Evolutionary conservation across 306 rosid species (phyloP), one percentile per base, ranked within the genome.

Genomic region (Inga leiocalycina): DNA sequence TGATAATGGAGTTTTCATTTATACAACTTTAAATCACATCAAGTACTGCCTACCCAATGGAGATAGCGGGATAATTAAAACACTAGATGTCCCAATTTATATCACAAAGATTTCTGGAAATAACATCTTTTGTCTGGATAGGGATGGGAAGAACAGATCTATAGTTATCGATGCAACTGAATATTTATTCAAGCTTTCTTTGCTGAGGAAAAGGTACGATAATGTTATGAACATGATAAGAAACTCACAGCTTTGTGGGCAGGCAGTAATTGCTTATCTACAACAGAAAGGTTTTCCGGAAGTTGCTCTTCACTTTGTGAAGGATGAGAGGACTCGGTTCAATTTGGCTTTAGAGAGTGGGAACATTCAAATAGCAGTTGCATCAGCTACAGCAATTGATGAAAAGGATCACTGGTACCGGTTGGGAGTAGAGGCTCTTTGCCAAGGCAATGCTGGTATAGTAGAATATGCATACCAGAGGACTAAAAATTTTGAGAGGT

Each of bases 231-330:
- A 89, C 91, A 93, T 95, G 97, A 95, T 95, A 86, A 92, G 75
- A 86, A 95, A 83, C 87, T 95, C 98, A 59, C 94, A 95, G 83
- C 98, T 95, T 85, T 95, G 98, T 79, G 98, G 98, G 83, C 95
- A 95, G 85, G 98, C 98, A 14, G 79, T 95, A 90, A 95, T 95
- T 85, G 94, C 98, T 73, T 95, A 95, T 88, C 91, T 95, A 83
- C 98, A 95, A 84, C 98, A 95, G 87, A 95, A 95, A 82, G 98
- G 98, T 57, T 95, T 91, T 79, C 98, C 98, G 0, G 98, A 95
- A 74, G 97, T 95, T 83, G 98, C 98, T 67, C 98, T 95, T 77
- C 98, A 95, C 88, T 95, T 95, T 86, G 98, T 93, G 84, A 93
- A 92, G 88, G 98, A 95, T 80, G 98, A 95, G 87, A 92, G 91